Base-by-base conservation (phyloP, 805 yeast genomes). In the Ogataea methylovora region DNA sequence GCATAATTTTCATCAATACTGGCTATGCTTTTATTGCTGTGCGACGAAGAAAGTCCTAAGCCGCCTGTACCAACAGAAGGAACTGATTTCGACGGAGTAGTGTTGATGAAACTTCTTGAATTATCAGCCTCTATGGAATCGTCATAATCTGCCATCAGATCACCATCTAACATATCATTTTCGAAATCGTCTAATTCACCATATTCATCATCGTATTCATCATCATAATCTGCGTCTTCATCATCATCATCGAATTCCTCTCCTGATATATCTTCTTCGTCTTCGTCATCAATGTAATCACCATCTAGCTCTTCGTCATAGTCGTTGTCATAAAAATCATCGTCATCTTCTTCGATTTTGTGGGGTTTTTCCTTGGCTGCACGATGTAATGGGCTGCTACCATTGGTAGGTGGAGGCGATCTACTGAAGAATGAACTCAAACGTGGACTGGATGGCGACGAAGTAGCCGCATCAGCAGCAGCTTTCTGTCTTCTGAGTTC, bases 191-290 rank as follows among this genome's bases (percentile, higher is more conserved):
- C 46, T 13, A 43, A 51, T n/a, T 40, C 49, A 15, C 25, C 40
- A 11, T 29, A 9, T n/a, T 29, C 17, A 7, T 26, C 49, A 6
- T 44, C 44, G 16, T 48, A 51, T 16, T 52, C 48, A 7, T 51
- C 58, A 5, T 54, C 58, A 2, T 46, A 58, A 8, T 49, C 55
- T 8, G 52, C 63, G 4, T 45, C 45, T 9, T 46, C 48, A 5
- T 42, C 49, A 27, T 46, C 49, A 10, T 39, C 46, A 17, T 43
- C 49, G 5, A 49, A 52, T 8, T 42, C 47, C n/a, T n/a, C n/a
- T n/a, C n/a, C n/a, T n/a, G n/a, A n/a, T n/a, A n/a, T n/a, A 8
- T 43, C 44, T 10, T 8, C 36, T 38, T 9, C 30, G 19, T 38
- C 44, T 15, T 39, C 51, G 13, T 43, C 45, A 11, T 41, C 11